A percentile compares a stretch with the other conserved stretches of the same genome.
These are phyloP conservation scores for Saturnispora silvae DNA, from an alignment of 805 yeast genomes.

Conservation along the genomic window DNA sequence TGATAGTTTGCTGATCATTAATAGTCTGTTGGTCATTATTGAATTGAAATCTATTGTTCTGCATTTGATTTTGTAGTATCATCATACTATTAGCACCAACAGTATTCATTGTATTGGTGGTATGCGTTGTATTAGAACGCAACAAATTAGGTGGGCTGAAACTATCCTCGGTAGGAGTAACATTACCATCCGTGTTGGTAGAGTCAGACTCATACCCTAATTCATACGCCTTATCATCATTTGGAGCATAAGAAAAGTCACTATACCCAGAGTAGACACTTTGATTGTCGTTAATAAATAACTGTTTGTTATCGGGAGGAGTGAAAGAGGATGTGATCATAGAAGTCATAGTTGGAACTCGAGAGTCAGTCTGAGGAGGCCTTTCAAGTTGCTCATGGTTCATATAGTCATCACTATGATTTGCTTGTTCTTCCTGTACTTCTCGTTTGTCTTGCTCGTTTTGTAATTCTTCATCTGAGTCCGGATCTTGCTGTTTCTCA, in stretches of 20 bases:
- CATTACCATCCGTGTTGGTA: not conserved
- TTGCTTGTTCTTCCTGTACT: too few species aligned
- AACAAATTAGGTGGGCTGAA: not conserved
- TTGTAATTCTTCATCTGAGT: too few species aligned
- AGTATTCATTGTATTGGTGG: not conserved
- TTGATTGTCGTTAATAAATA: constrained; percentile 8
- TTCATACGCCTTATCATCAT: constrained; percentile 17
- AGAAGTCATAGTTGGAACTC: constrained; percentile 6
- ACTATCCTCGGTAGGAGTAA: too few species aligned
- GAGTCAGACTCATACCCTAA: constrained; percentile 8
- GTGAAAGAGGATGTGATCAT: not conserved
- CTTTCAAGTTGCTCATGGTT: too few species aligned
- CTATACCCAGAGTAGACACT: constrained; percentile 10
- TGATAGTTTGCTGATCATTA: constrained; percentile 1
- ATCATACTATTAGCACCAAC: not conserved
- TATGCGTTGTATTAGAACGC: not conserved
- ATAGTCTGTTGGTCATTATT: not conserved
- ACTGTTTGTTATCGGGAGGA: constrained; percentile 6
- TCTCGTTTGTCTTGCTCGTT: too few species aligned
- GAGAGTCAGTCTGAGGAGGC: too few species aligned
- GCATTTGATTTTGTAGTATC: constrained; percentile 3
- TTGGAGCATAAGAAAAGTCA: constrained; percentile 16
- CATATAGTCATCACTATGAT: too few species aligned
- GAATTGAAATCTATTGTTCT: constrained; percentile 3
- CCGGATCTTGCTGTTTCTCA: too few species aligned